Base-by-base conservation (phyloP, 192 early-diverging fungal genomes). In the Dissophora ornata region DNA sequence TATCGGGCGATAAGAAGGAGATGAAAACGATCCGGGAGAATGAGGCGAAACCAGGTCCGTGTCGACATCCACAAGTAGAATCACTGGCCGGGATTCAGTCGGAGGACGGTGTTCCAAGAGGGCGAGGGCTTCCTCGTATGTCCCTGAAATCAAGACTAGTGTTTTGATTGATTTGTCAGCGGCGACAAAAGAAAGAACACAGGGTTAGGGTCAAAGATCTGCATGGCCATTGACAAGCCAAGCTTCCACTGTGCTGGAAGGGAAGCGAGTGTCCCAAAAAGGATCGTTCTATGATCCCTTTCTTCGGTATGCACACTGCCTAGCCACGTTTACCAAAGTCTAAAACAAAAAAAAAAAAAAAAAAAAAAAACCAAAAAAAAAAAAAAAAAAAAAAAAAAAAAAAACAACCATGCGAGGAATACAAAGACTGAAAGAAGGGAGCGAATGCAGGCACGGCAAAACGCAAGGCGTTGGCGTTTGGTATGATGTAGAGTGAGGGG, bases 11-110 rank as follows among this genome's bases (percentile, higher is more conserved):
- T 55, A 51, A 32, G 40, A 40, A 29, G 40, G 57, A 28, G 46
- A n/a, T 28, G 62, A 40, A 19, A 48, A 65, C 4, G 70, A 52
- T 64, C 62, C 55, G 29, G 62, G 28, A 26, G 46, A 41, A 21
- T 53, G 41, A 16, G 32, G 30, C 9, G 54, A 34, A 19, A 62
- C 62, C 5, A 58, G 41, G 15, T 62, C 70, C 2, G 52, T 46
- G 36, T 77, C 71, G 18, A 77, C 71, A 36, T 77, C 71, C 18
- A 77, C 71, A 52, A 77, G 60, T 45, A 77, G 40, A n/a, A 77
- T 15, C 41, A 77, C 48, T 32, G 71, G 71, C 26, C 64, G 71
- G 4, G 51, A 21, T 32, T 77, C 71, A 25, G 64, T 61, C 3
- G 71, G 51, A 30, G 57, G 47, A 22, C 60, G 53, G 21, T 53